Base-by-base conservation (phyloP, 495 filamentous ascomycete species). In the Tuber calosporum region DNA sequence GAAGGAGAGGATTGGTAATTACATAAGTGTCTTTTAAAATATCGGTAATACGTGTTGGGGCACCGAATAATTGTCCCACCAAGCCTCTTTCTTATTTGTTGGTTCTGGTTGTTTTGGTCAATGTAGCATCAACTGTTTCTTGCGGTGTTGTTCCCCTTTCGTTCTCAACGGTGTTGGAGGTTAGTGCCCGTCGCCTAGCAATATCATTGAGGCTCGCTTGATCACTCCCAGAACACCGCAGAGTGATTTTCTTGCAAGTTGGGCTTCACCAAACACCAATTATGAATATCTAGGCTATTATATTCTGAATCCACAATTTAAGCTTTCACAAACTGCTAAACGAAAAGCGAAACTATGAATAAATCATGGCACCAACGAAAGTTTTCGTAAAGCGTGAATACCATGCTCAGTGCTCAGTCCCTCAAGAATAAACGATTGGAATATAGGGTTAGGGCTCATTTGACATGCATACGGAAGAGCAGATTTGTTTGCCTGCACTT, bases 1-100 rank as follows among this genome's bases (percentile, higher is more conserved):
- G 86, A 99, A 98, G 85, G 95, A 99, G 83, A 88, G 95, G 82
- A 98, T 99, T 82, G 89, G 90, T 77, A 99, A 97, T 83, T 99
- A 97, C 83, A 98, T 99, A 81, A 97, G 93, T 84, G 94, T 98
- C 74, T 97, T 98, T 81, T 93, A 86, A 82, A 62, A 34, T 34
- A 26, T 62, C 19, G 11, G 26, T 62, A 62, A 62, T 62, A 34
- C 53, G 53, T 62, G 13, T n/a, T 58, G 11, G n/a, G n/a, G 48
- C 26, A 6, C 26, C 26, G 26, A 62, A 62, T 62, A 62, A 34
- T 17, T 26, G 13, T 30, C 53, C 26, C 26, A 62, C 13, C 26
- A 4, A 34, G 53, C 34, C 53, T 34, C 53, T 62, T 62, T 34
- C 7, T 13, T 62, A 62, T 62, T 26, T 62, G 34, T 62, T 15